Percentiles rank a stretch among this genome's conserved stretches.
Evolutionary conservation across 2,329 filamentous ascomycete species (phyloP).

Genomic region (Neopestalotiopsis sp.): DNA sequence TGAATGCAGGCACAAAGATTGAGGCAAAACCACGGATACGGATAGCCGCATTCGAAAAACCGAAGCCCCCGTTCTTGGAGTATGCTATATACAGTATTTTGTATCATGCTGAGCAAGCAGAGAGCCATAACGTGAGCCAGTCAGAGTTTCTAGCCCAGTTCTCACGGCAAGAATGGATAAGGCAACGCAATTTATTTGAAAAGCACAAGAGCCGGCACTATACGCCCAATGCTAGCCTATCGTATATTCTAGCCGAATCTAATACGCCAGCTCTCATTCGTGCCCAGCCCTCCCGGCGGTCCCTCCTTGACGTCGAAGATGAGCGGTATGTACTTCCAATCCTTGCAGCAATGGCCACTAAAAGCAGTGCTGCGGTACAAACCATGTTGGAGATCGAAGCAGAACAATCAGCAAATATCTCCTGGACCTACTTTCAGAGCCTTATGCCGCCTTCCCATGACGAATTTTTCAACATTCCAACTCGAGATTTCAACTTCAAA

Average conservation of each 20-base stretch:
- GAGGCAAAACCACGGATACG: background rate
- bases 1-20: background rate
- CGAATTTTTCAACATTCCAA: background rate
- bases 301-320: background rate
- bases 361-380: background rate
- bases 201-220: conserved; percentile 20
- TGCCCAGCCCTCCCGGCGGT: background rate
- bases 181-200: conserved; percentile 18
- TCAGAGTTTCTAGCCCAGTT: conserved; percentile 17
- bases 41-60: background rate
- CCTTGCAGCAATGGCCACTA: background rate
- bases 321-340: conserved; percentile 14
- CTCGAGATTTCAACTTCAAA: background rate
- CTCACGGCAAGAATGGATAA: conserved; percentile 19
- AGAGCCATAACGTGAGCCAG: conserved; percentile 17
- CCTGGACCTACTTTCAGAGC: background rate
- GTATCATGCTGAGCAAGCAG: conserved; percentile 24
- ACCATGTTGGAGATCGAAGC: background rate
- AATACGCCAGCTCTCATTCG: background rate
- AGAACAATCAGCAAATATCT: background rate
- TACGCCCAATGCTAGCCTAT: conserved; percentile 12
- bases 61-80: conserved; percentile 22
- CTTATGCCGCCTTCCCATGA: background rate
- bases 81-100: conserved; percentile 20
- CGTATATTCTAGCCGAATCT: conserved; percentile 26